A percentile compares a stretch with the other conserved stretches of the same genome.
phyloP scores from a whole-genome alignment of 2,329 filamentous ascomycete genomes.

The Graphilbum fragrans region DNA sequence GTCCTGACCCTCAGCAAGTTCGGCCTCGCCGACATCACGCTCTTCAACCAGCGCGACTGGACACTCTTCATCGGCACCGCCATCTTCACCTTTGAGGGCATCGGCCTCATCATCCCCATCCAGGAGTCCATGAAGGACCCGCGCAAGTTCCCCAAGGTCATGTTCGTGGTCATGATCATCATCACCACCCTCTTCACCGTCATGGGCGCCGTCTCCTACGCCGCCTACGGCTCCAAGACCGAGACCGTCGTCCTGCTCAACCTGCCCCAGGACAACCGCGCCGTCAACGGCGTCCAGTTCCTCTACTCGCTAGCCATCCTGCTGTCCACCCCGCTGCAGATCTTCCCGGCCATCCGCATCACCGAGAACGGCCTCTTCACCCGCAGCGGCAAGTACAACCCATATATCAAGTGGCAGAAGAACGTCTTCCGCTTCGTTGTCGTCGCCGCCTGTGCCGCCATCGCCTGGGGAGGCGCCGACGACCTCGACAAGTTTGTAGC shows the following conservation, averaged over 20 bases:
- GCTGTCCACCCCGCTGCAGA: conserved; percentile 86
- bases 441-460: conserved; percentile 70
- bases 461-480: conserved; percentile 86
- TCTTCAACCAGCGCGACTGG: conserved; percentile 88
- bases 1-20: conserved; percentile 66
- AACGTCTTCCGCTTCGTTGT: conserved; percentile 92
- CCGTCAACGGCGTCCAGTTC: conserved; percentile 93
- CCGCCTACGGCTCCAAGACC: conserved; percentile 87
- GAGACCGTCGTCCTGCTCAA: conserved; percentile 96
- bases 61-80: conserved; percentile 97
- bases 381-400: conserved; percentile 91
- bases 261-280: conserved; percentile 85
- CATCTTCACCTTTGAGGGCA: conserved; percentile 97
- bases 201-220: conserved; percentile 89
- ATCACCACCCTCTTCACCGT: conserved; percentile 84
- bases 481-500: conserved; percentile 96
- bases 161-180: conserved; percentile 85
- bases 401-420: conserved; percentile 99
- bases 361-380: conserved; percentile 91
- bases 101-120: conserved; percentile 94
- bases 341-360: conserved; percentile 96
- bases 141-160: conserved; percentile 77
- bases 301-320: conserved; percentile 97
- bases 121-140: conserved; percentile 95
- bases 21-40: conserved; percentile 72